A percentile compares a stretch with the other conserved stretches of the same genome.
These are phyloP conservation scores for Wickerhamomyces queroliae DNA, from an alignment of 805 yeast species.

Conservation along the genomic window DNA sequence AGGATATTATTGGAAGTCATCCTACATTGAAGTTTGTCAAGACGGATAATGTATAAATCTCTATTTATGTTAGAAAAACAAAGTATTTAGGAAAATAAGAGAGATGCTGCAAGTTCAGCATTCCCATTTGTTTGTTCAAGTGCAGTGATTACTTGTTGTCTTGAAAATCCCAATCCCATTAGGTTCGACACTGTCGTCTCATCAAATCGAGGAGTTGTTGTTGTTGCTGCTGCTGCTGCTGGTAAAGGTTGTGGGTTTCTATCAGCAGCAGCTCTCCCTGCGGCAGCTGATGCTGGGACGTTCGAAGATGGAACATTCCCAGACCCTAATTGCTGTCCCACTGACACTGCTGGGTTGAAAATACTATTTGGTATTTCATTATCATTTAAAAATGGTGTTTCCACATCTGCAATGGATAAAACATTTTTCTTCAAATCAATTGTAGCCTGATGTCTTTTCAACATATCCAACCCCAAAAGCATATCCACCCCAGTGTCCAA, in stretches of 20 bases:
- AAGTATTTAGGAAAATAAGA: conserved; percentile 42
- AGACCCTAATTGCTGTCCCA: conserved; percentile 24
- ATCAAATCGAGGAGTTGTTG: conserved; percentile 14
- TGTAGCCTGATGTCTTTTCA: conserved; percentile 78
- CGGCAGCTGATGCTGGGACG: conserved; percentile 6
- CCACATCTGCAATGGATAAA: conserved; percentile 66
- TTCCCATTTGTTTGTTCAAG: conserved; percentile 66
- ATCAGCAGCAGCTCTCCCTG: neutral
- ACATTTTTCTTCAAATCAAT: conserved; percentile 67
- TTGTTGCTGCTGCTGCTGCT: conserved; percentile 6
- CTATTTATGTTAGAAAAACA: neutral
- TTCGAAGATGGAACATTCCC: neutral
- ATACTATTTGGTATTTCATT: conserved; percentile 49
- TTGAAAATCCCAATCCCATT: conserved; percentile 65
- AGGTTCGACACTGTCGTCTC: conserved; percentile 41
- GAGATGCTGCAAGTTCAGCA: conserved; percentile 80
- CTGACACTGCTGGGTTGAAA: neutral
- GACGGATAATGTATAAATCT: neutral
- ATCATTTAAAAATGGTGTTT: conserved; percentile 69
- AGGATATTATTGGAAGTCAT: conserved; percentile 22
- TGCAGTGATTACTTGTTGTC: conserved; percentile 59
- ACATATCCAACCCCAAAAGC: conserved; percentile 85
- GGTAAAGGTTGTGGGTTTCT: neutral
- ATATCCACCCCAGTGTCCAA: conserved; percentile 70
- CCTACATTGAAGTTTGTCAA: conserved; percentile 17